Conservation (phyloP, 768 basidiomycete genomes). For the Hemileccinum rubropunctum region DNA sequence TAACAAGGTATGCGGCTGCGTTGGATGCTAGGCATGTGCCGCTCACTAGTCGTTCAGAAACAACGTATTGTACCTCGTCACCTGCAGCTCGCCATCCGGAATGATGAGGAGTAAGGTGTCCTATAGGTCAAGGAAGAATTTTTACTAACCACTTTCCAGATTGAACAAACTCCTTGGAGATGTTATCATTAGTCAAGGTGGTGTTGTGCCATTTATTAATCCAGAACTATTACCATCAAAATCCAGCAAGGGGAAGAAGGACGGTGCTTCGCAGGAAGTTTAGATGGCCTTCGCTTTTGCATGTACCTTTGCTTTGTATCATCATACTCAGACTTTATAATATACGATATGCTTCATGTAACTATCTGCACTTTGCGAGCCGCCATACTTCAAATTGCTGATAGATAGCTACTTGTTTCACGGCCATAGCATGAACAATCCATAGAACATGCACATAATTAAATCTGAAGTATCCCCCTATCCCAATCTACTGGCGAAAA, state of each 20-base stretch:
- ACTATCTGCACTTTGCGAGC: neutral
- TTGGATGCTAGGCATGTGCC: neutral
- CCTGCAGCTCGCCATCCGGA: slow-evolving; percentile 71
- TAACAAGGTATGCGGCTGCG: slow-evolving; percentile 45
- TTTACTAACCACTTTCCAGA: slow-evolving; percentile 25
- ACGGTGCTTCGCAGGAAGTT: slow-evolving; percentile 49
- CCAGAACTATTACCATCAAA: slow-evolving; percentile 46
- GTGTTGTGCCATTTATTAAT: slow-evolving; percentile 68
- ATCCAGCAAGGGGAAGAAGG: slow-evolving; percentile 47
- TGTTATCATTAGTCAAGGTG: slow-evolving; percentile 75
- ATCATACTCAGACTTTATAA: slow-evolving; percentile 25
- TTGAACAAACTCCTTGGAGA: slow-evolving; percentile 56
- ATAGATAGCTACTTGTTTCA: neutral
- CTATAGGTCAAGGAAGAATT: neutral
- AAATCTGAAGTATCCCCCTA: neutral
- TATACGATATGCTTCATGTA: slow-evolving; percentile 31
- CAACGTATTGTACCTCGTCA: slow-evolving; percentile 79
- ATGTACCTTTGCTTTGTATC: slow-evolving; percentile 21
- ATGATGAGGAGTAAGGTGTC: slow-evolving; percentile 64
- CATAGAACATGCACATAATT: neutral
- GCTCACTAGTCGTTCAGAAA: slow-evolving; percentile 37
- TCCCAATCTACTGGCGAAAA: neutral
- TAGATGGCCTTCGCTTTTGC: slow-evolving; percentile 22
- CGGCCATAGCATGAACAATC: neutral
- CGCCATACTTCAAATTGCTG: neutral